A percentile compares a stretch with the other conserved stretches of the same genome.
Evolutionary conservation across 768 basidiomycete species (phyloP).

Genomic region (Dacryopinax spathularia): DNA sequence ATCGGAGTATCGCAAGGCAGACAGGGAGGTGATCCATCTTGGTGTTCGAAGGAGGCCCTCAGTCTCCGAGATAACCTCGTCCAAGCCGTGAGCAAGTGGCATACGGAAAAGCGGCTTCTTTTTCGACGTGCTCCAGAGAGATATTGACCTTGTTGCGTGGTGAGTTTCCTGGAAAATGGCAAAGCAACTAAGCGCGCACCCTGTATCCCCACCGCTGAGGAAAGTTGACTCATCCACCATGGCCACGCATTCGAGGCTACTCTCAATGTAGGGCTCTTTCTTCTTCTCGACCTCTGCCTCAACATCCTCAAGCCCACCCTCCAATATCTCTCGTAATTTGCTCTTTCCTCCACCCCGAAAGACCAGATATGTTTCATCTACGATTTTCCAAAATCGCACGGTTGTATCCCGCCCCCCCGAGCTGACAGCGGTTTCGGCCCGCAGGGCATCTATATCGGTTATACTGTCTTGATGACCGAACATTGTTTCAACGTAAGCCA

Average conservation of each 20-base stretch:
- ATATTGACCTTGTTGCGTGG: constrained; percentile 53
- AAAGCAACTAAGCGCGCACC: constrained; percentile 51
- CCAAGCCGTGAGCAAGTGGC: constrained; percentile 73
- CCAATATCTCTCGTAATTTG: constrained; percentile 61
- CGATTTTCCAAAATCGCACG: constrained; percentile 88
- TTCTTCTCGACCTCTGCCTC: constrained; percentile 30
- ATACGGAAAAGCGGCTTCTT: constrained; percentile 90
- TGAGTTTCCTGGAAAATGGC: background rate
- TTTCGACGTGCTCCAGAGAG: constrained; percentile 79
- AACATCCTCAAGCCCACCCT: constrained; percentile 56
- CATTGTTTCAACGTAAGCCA: constrained; percentile 90
- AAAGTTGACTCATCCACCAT: constrained; percentile 94
- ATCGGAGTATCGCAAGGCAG: constrained; percentile 75
- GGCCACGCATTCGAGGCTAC: constrained; percentile 78
- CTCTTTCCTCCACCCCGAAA: constrained; percentile 76
- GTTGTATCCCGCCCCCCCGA: constrained; percentile 87
- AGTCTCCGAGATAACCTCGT: constrained; percentile 52
- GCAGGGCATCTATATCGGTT: constrained; percentile 60
- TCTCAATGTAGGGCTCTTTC: constrained; percentile 53
- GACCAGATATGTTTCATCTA: constrained; percentile 87
- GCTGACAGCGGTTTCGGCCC: constrained; percentile 70
- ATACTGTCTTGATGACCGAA: constrained; percentile 94
- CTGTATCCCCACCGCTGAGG: constrained; percentile 88
- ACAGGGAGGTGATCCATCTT: constrained; percentile 82
- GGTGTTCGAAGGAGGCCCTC: constrained; percentile 65